A percentile compares a stretch with the other conserved stretches of the same genome.
These are phyloP conservation scores for Candida pseudoviswanathii DNA, from an alignment of 1,139 yeast genomes.

Conservation along the genomic window DNA sequence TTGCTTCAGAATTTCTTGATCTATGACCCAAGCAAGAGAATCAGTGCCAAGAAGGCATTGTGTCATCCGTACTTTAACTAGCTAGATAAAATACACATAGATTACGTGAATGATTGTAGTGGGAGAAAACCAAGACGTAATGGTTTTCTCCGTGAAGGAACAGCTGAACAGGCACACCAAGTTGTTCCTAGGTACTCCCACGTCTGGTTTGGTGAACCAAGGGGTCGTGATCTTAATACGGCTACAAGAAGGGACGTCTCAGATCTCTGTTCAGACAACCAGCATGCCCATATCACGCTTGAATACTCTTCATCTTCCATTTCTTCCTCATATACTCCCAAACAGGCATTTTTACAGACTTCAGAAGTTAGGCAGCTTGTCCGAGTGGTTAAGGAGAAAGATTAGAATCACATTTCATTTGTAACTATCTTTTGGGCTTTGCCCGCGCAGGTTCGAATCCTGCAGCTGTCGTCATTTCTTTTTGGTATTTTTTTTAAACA, in stretches of 20 bases:
- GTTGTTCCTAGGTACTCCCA: no score
- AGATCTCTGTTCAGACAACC: no score
- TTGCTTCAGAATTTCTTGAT: conserved; percentile 76
- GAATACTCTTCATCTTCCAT: no score
- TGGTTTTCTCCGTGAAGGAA: no score
- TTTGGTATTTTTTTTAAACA: not conserved
- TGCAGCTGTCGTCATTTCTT: conserved; percentile 53
- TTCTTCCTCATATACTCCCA: no score
- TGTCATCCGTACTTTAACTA: conserved; percentile 81
- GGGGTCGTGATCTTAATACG: no score
- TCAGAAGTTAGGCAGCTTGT: conserved; percentile 43
- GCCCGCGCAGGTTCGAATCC: conserved; percentile 66
- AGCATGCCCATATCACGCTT: no score
- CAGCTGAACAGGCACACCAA: no score
- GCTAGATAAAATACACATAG: not conserved
- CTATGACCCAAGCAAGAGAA: conserved; percentile 92
- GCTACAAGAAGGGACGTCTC: no score
- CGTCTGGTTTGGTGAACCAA: no score
- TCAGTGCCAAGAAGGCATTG: conserved; percentile 92
- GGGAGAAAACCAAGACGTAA: no score
- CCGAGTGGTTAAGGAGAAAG: conserved; percentile 63
- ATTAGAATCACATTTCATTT: conserved; percentile 33
- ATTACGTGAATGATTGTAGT: not conserved
- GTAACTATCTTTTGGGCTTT: conserved; percentile 50
- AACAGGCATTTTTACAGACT: no score